A percentile compares a stretch with the other conserved stretches of the same genome.
Conservation (phyloP, 163 green algal species). For the Chloromonas sp. region DNA sequence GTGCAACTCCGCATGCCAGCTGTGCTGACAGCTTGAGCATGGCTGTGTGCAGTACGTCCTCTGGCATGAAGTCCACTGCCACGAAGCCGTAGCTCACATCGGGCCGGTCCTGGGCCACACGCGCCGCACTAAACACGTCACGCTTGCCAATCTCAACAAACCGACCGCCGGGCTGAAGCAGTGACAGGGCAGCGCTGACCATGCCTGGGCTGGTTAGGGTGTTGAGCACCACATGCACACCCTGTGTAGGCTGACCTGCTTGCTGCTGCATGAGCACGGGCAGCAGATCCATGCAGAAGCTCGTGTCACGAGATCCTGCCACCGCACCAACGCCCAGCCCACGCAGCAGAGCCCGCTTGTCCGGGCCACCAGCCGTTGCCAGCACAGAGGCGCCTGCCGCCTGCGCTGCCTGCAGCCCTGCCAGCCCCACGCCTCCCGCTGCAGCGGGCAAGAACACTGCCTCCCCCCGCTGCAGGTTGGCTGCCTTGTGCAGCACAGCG, state of each 20-base stretch:
- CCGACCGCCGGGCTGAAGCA: slow-evolving; percentile 39
- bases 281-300: slow-evolving; percentile 42
- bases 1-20: too few relatives aligned
- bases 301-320: slow-evolving; percentile 52
- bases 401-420: slow-evolving; percentile 49
- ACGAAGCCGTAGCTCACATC: slow-evolving; percentile 46
- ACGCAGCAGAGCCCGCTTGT: slow-evolving; percentile 51
- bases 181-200: slow-evolving; percentile 59
- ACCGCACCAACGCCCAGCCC: slow-evolving; percentile 26
- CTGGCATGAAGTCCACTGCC: slow-evolving; percentile 58
- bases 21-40: too few relatives aligned
- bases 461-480: slow-evolving; percentile 1
- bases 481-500: slow-evolving; percentile 25
- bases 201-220: slow-evolving; percentile 75
- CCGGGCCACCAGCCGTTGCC: slow-evolving; percentile 60
- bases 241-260: slow-evolving; percentile 51
- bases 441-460: slow-evolving; percentile 56
- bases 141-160: slow-evolving; percentile 75
- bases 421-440: slow-evolving; percentile 60
- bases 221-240: slow-evolving; percentile 66
- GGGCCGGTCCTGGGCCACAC: slow-evolving; percentile 38
- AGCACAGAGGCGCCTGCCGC: slow-evolving; percentile 41
- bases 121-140: slow-evolving; percentile 45
- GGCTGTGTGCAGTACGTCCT: slow-evolving; percentile 23
- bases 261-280: slow-evolving; percentile 23